Evolutionary conservation across 495 filamentous ascomycete genomes (phyloP), one percentile per base, ranked within the genome.

Genomic region (Talaromyces nanjingensis): DNA sequence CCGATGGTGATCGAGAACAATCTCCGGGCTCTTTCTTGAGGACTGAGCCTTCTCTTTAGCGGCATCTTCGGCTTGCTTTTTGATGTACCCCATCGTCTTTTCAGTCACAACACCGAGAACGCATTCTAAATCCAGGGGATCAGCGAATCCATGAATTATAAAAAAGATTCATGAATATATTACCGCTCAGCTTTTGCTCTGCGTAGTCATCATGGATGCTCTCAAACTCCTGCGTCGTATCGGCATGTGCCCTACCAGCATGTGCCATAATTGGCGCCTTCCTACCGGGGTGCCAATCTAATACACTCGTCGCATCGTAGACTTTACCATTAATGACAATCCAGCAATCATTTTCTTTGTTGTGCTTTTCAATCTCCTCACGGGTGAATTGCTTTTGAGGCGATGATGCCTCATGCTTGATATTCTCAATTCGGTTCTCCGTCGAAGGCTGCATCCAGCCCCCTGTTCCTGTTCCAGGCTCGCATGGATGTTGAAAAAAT

Each of bases 281-380:
- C 22, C 72, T 71, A 18, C 72, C 72, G 6, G 72, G 72, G 64
- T 74, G 72, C 65, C 65, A 69, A 5, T 60, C 58, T 7, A 73
- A 37, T 2, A 71, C 69, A 22, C 63, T 85, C 3, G 88, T 79
- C 47, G 93, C 83, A 72, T 97, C 91, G 74, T 96, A 97, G n/a
- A 97, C 91, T 39, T 83, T 84, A 52, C 89, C 92, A 65, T 84
- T 85, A 64, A 92, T 84, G 68, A 90, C 89, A 63, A 96, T 91
- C 83, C 85, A 96, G 71, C 86, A 93, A 69, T 94, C 89, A 59
- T 85, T 79, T 6, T 77, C 77, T 14, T 85, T 89, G 67, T 83
- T 76, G 67, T 96, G 92, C 29, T 72, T 82, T 18, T 68, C 64
- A 37, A 96, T 85, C 69, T 96, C 87, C 54, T 77, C 55, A 5